phyloP scores from a whole-genome alignment of 495 filamentous ascomycete species.

The Aeminium ludgeri region DNA sequence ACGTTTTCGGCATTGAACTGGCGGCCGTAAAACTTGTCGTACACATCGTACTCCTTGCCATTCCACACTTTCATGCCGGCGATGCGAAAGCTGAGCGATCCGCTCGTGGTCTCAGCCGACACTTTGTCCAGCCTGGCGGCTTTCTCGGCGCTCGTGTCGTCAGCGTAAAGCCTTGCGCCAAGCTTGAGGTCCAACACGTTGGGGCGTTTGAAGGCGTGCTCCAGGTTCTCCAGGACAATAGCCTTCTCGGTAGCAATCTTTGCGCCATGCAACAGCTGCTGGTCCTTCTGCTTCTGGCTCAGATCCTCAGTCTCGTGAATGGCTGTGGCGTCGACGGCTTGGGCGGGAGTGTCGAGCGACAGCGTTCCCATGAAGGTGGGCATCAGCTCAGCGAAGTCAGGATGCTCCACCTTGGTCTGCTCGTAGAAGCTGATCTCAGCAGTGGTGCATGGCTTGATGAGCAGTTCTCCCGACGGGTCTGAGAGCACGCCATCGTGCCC shows the following conservation, averaged over 20 bases:
- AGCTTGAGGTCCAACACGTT: conserved; percentile 95
- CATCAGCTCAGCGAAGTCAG: conserved; percentile 59
- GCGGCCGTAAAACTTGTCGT: conserved; percentile 79
- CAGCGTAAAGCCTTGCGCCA: conserved; percentile 70
- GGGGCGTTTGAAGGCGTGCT: conserved; percentile 62
- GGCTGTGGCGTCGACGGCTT: conserved; percentile 31
- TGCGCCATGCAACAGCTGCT: conserved; percentile 18
- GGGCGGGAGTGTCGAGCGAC: conserved; percentile 32
- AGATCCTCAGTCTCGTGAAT: conserved; percentile 5
- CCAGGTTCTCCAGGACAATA: conserved; percentile 76
- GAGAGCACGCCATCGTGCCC: conserved; percentile 91
- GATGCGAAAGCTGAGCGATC: conserved; percentile 66
- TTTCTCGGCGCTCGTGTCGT: conserved; percentile 63
- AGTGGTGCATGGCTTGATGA: conserved; percentile 87
- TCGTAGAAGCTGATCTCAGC: conserved; percentile 90
- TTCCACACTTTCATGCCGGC: conserved; percentile 90
- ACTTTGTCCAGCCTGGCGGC: conserved; percentile 64
- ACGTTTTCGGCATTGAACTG: conserved; percentile 54
- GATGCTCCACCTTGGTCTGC: conserved; percentile 45
- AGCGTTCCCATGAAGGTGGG: conserved; percentile 74
- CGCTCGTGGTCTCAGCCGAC: conserved; percentile 60
- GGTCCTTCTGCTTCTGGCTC: conserved; percentile 1
- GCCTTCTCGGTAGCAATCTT: conserved; percentile 48
- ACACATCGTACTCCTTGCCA: conserved; percentile 51
- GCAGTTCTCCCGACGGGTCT: conserved; percentile 63